phyloP scores from a whole-genome alignment of 345 rosid genomes.

The Hevea brasiliensis region DNA sequence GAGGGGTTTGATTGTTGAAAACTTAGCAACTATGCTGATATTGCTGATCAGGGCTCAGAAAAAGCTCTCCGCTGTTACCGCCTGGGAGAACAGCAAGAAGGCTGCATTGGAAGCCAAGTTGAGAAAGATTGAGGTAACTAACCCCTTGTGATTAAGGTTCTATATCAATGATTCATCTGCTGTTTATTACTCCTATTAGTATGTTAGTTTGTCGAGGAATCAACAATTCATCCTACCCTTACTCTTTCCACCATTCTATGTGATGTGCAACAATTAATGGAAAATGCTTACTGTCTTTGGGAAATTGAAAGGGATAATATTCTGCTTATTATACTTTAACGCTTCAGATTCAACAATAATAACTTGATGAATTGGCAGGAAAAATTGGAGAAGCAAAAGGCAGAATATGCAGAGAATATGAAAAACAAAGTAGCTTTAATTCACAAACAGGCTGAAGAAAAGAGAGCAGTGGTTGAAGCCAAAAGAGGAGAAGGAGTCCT shows the following conservation, averaged over 20 bases:
- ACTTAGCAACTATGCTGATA: neutral
- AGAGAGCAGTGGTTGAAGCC: constrained; percentile 81
- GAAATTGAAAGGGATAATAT: too few relatives aligned
- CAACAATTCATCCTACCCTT: too few relatives aligned
- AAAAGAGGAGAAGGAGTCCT: constrained; percentile 71
- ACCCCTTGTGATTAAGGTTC: neutral
- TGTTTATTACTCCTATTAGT: too few relatives aligned
- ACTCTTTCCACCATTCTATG: neutral
- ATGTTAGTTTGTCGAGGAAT: too few relatives aligned
- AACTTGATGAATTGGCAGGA: constrained; percentile 47
- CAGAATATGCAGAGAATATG: constrained; percentile 77
- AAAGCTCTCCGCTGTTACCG: constrained; percentile 55
- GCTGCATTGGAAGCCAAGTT: constrained; percentile 75
- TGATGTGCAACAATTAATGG: neutral
- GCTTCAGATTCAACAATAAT: neutral
- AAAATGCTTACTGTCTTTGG: too few relatives aligned
- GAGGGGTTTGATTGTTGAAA: neutral
- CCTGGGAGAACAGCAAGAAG: constrained; percentile 92
- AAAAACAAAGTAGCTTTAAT: constrained; percentile 70
- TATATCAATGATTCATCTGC: too few relatives aligned
- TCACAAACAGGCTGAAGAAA: constrained; percentile 84
- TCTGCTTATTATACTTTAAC: too few relatives aligned
- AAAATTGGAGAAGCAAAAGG: constrained; percentile 77
- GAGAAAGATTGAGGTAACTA: constrained; percentile 65
- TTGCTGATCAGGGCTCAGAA: constrained; percentile 70